phyloP scores from a whole-genome alignment of 768 basidiomycete genomes.

The Leucosporidium scottii region DNA sequence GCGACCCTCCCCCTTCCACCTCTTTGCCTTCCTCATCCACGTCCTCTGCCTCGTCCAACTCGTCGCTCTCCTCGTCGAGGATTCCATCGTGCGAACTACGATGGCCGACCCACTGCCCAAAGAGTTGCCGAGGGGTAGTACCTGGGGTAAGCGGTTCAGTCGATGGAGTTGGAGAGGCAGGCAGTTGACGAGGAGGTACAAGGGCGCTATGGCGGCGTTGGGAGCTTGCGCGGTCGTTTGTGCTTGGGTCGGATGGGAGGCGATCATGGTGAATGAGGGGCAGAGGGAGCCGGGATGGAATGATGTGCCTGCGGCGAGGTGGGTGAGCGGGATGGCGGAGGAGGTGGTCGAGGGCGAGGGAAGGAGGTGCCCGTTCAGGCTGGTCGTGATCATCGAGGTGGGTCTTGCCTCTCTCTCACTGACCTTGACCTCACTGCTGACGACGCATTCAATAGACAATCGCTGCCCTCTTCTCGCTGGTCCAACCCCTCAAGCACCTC shows the following conservation, averaged over 20 bases:
- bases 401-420: neutral
- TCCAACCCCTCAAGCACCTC: constrained; percentile 5
- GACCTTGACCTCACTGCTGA: neutral
- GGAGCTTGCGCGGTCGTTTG: neutral
- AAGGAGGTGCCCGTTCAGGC: neutral
- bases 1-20: neutral
- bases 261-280: neutral
- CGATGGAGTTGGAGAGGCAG: neutral
- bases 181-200: neutral
- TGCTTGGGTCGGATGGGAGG: neutral
- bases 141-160: neutral
- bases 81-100: neutral
- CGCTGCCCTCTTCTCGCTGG: neutral
- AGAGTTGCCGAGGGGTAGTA: neutral
- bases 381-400: neutral
- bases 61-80: neutral
- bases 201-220: neutral
- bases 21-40: neutral
- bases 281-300: neutral
- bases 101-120: neutral
- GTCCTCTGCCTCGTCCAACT: neutral
- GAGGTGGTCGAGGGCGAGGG: neutral
- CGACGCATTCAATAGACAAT: neutral
- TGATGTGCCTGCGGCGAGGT: neutral
- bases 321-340: neutral